phyloP scores from a whole-genome alignment of 345 rosid species.

The Gossypium stocksii region DNA sequence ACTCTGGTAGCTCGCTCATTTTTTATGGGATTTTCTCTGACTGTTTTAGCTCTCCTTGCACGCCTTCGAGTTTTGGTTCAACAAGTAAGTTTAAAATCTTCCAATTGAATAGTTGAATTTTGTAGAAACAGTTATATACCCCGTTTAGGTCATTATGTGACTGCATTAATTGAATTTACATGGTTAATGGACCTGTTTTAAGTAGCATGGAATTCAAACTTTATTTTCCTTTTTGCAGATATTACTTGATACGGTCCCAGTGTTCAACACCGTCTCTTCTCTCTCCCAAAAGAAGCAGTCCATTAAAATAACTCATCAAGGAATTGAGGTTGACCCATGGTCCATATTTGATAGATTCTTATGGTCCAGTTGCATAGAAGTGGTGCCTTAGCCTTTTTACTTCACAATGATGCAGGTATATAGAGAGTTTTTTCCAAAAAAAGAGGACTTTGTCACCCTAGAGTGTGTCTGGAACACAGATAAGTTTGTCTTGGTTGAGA shows the following conservation, averaged over 20 bases:
- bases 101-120: conserved; percentile 5
- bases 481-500: conserved; percentile 59
- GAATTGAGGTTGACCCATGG: conserved; percentile 56
- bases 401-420: conserved; percentile 40
- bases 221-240: conserved; percentile 41
- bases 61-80: conserved; percentile 84
- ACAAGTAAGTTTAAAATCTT: conserved; percentile 55
- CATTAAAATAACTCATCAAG: conserved; percentile 56
- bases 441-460: conserved; percentile 39
- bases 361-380: background rate
- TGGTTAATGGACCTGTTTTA: background rate
- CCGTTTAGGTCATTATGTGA: background rate
- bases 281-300: conserved; percentile 70
- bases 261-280: conserved; percentile 64
- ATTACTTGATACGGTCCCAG: conserved; percentile 60
- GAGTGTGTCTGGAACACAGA: conserved; percentile 63
- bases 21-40: conserved; percentile 70
- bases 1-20: conserved; percentile 77
- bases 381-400: background rate
- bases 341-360: conserved; percentile 1
- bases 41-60: conserved; percentile 72
- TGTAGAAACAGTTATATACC: background rate
- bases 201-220: background rate
- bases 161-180: background rate
- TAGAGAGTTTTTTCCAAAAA: conserved; percentile 71